These are phyloP conservation scores for Russula sp. DNA, from an alignment of 768 basidiomycete species.

Conservation along the genomic window DNA sequence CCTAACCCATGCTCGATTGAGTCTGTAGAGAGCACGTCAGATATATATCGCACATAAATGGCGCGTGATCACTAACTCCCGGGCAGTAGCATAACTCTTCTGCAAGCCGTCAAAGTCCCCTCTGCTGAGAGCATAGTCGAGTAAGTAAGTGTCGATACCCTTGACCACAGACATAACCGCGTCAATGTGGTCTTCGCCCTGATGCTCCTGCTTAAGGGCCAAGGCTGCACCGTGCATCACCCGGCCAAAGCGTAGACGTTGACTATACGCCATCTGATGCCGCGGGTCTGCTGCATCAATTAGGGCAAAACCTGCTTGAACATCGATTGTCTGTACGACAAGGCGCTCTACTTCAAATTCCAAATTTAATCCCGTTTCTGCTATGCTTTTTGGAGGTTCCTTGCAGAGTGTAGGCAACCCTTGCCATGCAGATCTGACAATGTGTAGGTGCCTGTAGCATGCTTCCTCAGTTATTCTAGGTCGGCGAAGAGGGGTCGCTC, in stretches of 20 bases:
- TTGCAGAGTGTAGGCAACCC: conserved; percentile 67
- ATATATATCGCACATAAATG: neutral
- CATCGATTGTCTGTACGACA: conserved; percentile 54
- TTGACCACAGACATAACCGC: conserved; percentile 66
- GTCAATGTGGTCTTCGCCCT: conserved; percentile 80
- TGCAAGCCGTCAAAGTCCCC: conserved; percentile 54
- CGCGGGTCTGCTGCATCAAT: conserved; percentile 66
- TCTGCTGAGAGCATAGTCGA: conserved; percentile 60
- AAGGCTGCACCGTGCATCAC: conserved; percentile 61
- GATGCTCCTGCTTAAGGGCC: conserved; percentile 51
- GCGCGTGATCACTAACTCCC: conserved; percentile 41
- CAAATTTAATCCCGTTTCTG: conserved; percentile 48
- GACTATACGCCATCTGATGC: conserved; percentile 53
- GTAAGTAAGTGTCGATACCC: conserved; percentile 67
- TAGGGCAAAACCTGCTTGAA: conserved; percentile 69
- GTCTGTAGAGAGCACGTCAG: conserved; percentile 31
- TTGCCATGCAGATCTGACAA: conserved; percentile 67
- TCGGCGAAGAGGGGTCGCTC: neutral
- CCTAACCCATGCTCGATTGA: conserved; percentile 57
- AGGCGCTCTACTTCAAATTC: conserved; percentile 66
- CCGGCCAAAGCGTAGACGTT: conserved; percentile 59
- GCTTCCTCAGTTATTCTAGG: conserved; percentile 6
- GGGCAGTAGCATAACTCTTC: conserved; percentile 55
- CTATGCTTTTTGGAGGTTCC: conserved; percentile 48
- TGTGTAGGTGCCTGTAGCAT: conserved; percentile 51